A percentile compares a stretch with the other conserved stretches of the same genome.
Evolutionary conservation across 208 protist genomes (phyloP).

Genomic region (Porcisia deanei): DNA sequence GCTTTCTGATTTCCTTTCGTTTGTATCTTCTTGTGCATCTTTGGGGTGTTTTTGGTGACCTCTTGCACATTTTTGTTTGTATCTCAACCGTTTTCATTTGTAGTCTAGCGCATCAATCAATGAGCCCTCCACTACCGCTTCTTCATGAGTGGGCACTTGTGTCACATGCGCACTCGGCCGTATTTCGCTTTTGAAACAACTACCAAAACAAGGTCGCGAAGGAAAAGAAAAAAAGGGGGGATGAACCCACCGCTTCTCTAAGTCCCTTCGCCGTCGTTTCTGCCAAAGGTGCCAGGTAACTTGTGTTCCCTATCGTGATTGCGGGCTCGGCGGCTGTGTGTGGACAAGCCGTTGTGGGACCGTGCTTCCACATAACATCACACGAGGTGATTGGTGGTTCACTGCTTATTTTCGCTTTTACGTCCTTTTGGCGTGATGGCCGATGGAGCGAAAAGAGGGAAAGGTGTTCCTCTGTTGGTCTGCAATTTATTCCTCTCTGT

Average conservation of each 20-base stretch:
- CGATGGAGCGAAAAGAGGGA: not conserved
- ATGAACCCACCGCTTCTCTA: not conserved
- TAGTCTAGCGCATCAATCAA: no score
- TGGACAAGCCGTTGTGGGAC: not conserved
- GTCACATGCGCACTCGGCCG: no score
- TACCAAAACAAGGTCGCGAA: no score
- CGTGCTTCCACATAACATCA: not conserved
- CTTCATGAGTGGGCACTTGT: not conserved
- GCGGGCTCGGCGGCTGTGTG: not conserved
- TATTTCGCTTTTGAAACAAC: no score
- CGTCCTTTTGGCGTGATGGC: not conserved
- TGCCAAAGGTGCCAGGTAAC: not conserved
- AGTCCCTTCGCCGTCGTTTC: not conserved
- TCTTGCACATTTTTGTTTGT: not conserved
- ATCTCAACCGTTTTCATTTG: conserved; percentile 2
- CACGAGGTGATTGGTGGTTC: not conserved
- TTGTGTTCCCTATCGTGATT: not conserved
- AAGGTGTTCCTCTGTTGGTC: not conserved
- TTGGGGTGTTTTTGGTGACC: not conserved
- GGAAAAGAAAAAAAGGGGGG: no score
- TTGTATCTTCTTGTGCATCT: not conserved
- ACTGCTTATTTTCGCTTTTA: not conserved
- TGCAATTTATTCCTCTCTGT: not conserved
- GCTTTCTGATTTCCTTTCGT: not conserved
- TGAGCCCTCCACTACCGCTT: not conserved